phyloP scores from a whole-genome alignment of 2,329 filamentous ascomycete species.

The Penicillium thymicola region DNA sequence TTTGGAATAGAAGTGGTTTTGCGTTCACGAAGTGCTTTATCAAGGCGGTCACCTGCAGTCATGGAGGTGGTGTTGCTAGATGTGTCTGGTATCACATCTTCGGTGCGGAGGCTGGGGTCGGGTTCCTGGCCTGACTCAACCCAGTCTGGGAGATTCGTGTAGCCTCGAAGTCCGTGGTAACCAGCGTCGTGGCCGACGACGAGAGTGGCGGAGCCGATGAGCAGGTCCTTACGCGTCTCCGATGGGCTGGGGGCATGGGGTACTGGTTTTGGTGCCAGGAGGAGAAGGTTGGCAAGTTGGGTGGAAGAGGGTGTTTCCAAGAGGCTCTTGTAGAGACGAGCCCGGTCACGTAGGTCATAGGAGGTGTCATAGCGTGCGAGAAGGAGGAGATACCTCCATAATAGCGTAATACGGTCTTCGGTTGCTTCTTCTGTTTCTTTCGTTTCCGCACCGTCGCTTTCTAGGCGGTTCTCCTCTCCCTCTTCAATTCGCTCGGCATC shows the following conservation, averaged over 20 bases:
- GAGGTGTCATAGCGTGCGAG: slow-evolving; percentile 90
- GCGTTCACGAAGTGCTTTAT: slow-evolving; percentile 44
- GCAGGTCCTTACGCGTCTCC: slow-evolving; percentile 72
- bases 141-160: slow-evolving; percentile 79
- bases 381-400: slow-evolving; percentile 82
- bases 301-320: slow-evolving; percentile 69
- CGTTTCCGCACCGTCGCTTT: slow-evolving; percentile 16
- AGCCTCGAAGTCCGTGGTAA: slow-evolving; percentile 71
- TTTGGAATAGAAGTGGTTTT: slow-evolving; percentile 22
- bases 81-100: slow-evolving; percentile 43
- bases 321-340: slow-evolving; percentile 81
- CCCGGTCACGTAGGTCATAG: slow-evolving; percentile 89
- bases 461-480: slow-evolving; percentile 22
- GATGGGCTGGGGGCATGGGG: slow-evolving; percentile 88
- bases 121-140: slow-evolving; percentile 77
- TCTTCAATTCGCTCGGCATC: slow-evolving; percentile 28
- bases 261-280: slow-evolving; percentile 90
- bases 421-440: slow-evolving; percentile 28
- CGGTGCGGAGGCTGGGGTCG: slow-evolving; percentile 67
- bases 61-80: slow-evolving; percentile 27
- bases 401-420: slow-evolving; percentile 64
- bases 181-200: slow-evolving; percentile 75
- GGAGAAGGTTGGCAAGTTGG: slow-evolving; percentile 83
- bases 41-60: slow-evolving; percentile 45
- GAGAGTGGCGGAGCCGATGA: slow-evolving; percentile 80